Evolutionary conservation across 176 grass and related monocot species (phyloP), one percentile per base, ranked within the genome.

Genomic region (Avena insularis): DNA sequence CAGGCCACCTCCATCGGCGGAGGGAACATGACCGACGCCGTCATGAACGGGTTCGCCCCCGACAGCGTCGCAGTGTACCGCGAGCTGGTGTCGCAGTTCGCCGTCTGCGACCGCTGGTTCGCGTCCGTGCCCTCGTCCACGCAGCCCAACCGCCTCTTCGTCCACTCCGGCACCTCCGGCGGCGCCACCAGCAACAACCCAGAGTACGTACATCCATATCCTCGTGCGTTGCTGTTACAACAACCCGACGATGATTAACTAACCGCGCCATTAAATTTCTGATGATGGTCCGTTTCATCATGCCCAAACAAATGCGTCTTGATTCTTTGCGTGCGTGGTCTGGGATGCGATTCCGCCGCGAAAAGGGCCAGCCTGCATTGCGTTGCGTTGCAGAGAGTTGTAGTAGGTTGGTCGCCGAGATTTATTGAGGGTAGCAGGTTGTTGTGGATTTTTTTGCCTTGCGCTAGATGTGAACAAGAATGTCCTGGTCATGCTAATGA

Each of bases 81-180:
- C 15, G 92, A 93, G 71, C 90, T 99, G 49, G 97, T 99, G 64
- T 1, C 59, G 9, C 80, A 99, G 81, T 99, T 99, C 87, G 97
- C 97, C 8, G 94, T 99, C 35, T 96, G 89, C 74, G 97, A 99
- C 87, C 79, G 97, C 0, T 99, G 97, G 97, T 99, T 99, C 80
- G 97, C 97, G 12, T 93, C 97, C 58, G 90, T 96, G 23, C 97
- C 97, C 1, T 70, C 97, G 33, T 99, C 97, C 13, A 99, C 97
- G 8, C 97, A 94, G 89, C 97, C 97, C 70, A 99, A 99, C 85
- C 88, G 97, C 1, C 74, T 96, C 40, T 99, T 91, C 83, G 94
- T 99, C 13, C 97, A 99, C 87, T 99, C 97, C 59, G 92, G 75
- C 40, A 94, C 97, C 0, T 98, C 97, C 58, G 87, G 80, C 78